These are phyloP conservation scores for Podospora australis DNA, from an alignment of 495 filamentous ascomycete species.

Conservation along the genomic window DNA sequence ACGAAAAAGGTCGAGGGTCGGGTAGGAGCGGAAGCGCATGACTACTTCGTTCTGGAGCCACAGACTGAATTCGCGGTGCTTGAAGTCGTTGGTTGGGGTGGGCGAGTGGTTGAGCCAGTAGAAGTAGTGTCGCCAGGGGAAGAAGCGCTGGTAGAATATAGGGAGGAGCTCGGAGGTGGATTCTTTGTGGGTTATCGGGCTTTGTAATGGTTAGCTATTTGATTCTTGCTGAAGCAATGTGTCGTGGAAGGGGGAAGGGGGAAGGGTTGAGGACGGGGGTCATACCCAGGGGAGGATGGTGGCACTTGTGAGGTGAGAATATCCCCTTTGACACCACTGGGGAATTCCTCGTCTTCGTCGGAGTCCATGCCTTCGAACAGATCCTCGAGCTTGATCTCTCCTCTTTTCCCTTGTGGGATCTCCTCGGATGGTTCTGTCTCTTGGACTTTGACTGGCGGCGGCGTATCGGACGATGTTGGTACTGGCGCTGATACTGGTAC, in stretches of 20 bases:
- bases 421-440: conserved; percentile 7
- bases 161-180: conserved; percentile 79
- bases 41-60: conserved; percentile 85
- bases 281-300: conserved; percentile 30
- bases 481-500: background rate
- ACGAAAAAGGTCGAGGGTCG: conserved; percentile 80
- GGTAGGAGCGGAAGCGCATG: conserved; percentile 85
- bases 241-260: background rate
- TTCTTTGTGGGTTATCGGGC: conserved; percentile 23
- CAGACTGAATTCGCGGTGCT: conserved; percentile 90
- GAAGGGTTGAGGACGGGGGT: background rate
- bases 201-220: too few species aligned
- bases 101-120: conserved; percentile 97
- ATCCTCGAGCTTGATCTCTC: conserved; percentile 67
- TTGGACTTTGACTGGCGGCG: background rate
- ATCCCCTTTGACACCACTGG: conserved; percentile 45
- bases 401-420: conserved; percentile 21
- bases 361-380: conserved; percentile 73
- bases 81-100: conserved; percentile 77
- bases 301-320: conserved; percentile 23
- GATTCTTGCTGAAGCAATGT: too few species aligned
- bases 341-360: conserved; percentile 74
- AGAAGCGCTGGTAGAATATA: conserved; percentile 90
- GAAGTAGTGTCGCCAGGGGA: conserved; percentile 91
- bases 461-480: background rate